Conservation (phyloP, 192 early-diverging fungal species). For the Rhizophagus clarus region DNA sequence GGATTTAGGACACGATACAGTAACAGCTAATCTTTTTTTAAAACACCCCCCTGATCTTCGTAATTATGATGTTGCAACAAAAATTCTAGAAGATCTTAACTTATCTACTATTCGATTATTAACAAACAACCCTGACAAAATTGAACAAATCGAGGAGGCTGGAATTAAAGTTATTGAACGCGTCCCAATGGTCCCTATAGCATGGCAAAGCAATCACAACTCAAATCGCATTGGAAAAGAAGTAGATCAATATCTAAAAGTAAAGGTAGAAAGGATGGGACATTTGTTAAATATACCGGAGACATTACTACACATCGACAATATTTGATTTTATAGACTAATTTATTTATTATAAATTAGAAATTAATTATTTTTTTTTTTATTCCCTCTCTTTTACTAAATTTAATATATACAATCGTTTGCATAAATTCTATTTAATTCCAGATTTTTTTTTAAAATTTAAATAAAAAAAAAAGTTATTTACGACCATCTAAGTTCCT, state of each 20-base stretch:
- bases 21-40: slow-evolving; percentile 86
- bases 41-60: slow-evolving; percentile 93
- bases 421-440: too few relatives aligned
- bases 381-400: too few relatives aligned
- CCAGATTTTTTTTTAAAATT: too few relatives aligned
- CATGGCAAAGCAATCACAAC: slow-evolving; percentile 62
- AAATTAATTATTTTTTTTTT: too few relatives aligned
- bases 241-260: slow-evolving; percentile 81
- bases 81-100: slow-evolving; percentile 85
- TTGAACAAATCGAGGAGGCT: slow-evolving; percentile 70
- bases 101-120: slow-evolving; percentile 75
- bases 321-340: not conserved
- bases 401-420: too few relatives aligned
- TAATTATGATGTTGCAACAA: slow-evolving; percentile 86
- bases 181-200: slow-evolving; percentile 88
- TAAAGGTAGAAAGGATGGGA: slow-evolving; percentile 91
- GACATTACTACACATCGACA: slow-evolving; percentile 11
- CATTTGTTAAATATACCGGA: slow-evolving; percentile 78
- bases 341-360: not conserved
- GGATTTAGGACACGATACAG: slow-evolving; percentile 93
- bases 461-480: too few relatives aligned
- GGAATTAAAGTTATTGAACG: slow-evolving; percentile 77
- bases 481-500: too few relatives aligned
- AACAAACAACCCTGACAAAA: slow-evolving; percentile 97
- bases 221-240: slow-evolving; percentile 49